These are phyloP conservation scores for Pythium phragmitis DNA, from an alignment of 352 stramenopile species.

Conservation along the genomic window DNA sequence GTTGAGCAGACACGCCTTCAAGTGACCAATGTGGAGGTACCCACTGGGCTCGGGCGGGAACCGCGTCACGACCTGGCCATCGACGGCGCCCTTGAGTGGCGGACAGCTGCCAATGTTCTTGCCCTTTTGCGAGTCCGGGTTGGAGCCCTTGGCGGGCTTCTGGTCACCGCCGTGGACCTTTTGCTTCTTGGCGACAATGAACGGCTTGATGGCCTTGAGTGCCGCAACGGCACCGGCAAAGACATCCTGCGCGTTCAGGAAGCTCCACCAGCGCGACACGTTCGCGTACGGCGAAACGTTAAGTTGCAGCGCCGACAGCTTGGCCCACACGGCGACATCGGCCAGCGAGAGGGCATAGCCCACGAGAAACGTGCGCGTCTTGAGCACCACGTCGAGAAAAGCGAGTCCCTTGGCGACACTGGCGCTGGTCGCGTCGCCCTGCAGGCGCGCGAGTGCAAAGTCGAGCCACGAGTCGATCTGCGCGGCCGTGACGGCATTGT, in stretches of 20 bases:
- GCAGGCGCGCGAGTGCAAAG: constrained; percentile 79
- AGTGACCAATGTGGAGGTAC: constrained; percentile 99
- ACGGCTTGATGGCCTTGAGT: constrained; percentile 51
- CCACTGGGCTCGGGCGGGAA: constrained; percentile 98
- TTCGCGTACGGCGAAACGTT: constrained; percentile 56
- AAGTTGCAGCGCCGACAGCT: constrained; percentile 49
- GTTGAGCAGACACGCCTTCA: constrained; percentile 99
- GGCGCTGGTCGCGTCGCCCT: constrained; percentile 25
- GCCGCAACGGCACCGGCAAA: constrained; percentile 52
- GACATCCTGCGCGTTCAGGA: constrained; percentile 56
- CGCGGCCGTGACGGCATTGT: constrained; percentile 46
- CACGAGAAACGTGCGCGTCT: constrained; percentile 92
- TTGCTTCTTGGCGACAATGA: constrained; percentile 17
- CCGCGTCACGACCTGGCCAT: constrained; percentile 95
- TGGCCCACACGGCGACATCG: constrained; percentile 93
- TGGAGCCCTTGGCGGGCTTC: constrained; percentile 25
- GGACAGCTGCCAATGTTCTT: constrained; percentile 90
- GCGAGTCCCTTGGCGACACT: constrained; percentile 46
- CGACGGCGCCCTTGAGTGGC: constrained; percentile 92
- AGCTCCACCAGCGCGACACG: constrained; percentile 72
- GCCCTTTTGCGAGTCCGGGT: constrained; percentile 47
- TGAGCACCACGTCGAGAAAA: constrained; percentile 89
- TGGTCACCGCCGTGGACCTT: constrained; percentile 24
- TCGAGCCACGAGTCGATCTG: constrained; percentile 94
- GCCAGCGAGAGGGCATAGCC: constrained; percentile 93